Evolutionary conservation across 148 eudicot species (phyloP).

Genomic region (Mesembryanthemum crystallinum): DNA sequence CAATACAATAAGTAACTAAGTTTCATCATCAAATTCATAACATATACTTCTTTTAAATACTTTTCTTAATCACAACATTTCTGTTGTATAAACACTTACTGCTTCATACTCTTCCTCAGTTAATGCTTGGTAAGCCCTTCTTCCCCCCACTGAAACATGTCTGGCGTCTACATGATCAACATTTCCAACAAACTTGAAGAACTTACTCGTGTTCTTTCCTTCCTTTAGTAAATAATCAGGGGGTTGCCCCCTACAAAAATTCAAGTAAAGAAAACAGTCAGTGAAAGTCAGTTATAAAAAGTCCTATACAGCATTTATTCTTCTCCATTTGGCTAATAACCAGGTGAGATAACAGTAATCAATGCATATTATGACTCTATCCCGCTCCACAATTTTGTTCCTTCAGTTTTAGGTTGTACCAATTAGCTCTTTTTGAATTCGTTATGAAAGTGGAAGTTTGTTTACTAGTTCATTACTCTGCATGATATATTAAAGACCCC

Average conservation of each 20-base stretch:
- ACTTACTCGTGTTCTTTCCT: conserved; percentile 83
- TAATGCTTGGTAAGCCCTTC: conserved; percentile 64
- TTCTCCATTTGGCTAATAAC: conserved; percentile 8
- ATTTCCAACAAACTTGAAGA: conserved; percentile 79
- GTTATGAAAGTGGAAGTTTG: background rate
- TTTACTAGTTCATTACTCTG: background rate
- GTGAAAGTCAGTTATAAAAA: conserved; percentile 2
- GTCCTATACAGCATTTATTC: background rate
- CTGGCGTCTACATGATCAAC: conserved; percentile 46
- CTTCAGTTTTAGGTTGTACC: background rate
- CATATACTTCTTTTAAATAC: background rate
- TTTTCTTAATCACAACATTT: background rate
- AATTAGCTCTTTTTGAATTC: background rate
- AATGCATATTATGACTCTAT: background rate
- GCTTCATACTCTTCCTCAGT: conserved; percentile 85
- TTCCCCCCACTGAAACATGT: conserved; percentile 37
- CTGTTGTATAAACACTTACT: conserved; percentile 51
- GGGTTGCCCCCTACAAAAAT: conserved; percentile 76
- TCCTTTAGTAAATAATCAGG: conserved; percentile 87
- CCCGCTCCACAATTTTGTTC: background rate
- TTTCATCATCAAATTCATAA: background rate
- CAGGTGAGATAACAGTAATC: background rate
- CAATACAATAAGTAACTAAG: background rate
- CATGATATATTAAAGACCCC: background rate
- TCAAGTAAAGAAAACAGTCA: conserved; percentile 26